These are phyloP conservation scores for Fraxinus ornus DNA, from an alignment of 305 asterid genomes.

Conservation along the genomic window DNA sequence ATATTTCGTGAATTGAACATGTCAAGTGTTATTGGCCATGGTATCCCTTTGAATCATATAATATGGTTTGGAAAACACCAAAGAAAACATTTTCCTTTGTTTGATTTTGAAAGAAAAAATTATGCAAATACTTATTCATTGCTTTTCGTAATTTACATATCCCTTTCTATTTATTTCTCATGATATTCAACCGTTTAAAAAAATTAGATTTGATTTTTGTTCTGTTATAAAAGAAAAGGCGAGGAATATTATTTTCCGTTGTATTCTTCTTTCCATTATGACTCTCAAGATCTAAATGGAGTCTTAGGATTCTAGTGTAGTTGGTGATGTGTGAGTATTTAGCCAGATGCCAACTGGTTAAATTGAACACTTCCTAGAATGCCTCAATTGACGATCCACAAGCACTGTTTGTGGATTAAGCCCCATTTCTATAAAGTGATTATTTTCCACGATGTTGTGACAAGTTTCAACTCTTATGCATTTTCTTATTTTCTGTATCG, in stretches of 20 bases:
- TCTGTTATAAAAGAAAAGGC: background rate
- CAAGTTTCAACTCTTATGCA: slow-evolving; percentile 3
- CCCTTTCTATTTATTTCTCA: background rate
- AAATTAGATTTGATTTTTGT: background rate
- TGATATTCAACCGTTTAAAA: background rate
- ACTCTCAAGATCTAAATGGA: background rate
- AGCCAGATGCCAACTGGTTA: background rate
- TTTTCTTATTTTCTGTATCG: background rate
- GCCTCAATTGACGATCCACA: background rate
- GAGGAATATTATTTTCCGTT: background rate
- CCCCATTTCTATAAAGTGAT: background rate
- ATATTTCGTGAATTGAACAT: background rate
- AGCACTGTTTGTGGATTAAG: background rate
- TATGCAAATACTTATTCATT: background rate
- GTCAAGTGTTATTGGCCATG: background rate
- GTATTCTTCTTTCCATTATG: background rate
- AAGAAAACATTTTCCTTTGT: background rate
- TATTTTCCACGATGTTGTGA: background rate
- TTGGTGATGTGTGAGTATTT: background rate
- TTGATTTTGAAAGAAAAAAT: background rate
- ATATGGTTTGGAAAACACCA: background rate
- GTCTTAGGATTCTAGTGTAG: background rate
- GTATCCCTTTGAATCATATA: background rate
- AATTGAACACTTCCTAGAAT: background rate
- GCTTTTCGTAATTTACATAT: background rate